These are phyloP conservation scores for Schizonepeta tenuifolia DNA, from an alignment of 257 asterid species.

Conservation along the genomic window DNA sequence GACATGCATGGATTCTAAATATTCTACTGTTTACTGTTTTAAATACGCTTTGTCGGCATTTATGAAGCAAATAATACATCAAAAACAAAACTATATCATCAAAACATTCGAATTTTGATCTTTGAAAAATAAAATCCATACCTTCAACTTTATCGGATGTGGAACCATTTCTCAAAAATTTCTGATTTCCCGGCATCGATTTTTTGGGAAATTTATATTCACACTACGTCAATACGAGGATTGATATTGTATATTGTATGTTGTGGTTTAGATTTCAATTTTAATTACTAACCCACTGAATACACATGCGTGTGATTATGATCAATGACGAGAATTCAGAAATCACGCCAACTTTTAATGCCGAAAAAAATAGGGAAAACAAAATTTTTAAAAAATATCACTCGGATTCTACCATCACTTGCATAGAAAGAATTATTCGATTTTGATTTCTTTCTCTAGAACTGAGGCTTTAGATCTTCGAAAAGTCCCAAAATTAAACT, in stretches of 20 bases:
- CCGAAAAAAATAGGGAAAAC: background rate
- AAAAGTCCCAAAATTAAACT: slow-evolving; percentile 37
- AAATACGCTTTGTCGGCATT: slow-evolving; percentile 11
- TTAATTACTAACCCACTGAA: slow-evolving; percentile 31
- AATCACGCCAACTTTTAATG: slow-evolving; percentile 47
- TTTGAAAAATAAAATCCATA: slow-evolving; percentile 4
- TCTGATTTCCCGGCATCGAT: slow-evolving; percentile 61
- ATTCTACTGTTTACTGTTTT: too few species aligned
- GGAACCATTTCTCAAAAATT: slow-evolving; percentile 47
- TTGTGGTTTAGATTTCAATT: slow-evolving; percentile 35
- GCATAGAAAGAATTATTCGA: slow-evolving; percentile 18
- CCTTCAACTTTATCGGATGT: slow-evolving; percentile 48
- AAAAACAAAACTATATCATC: slow-evolving; percentile 15
- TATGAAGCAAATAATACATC: slow-evolving; percentile 5
- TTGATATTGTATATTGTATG: slow-evolving; percentile 7
- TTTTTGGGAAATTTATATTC: slow-evolving; percentile 19
- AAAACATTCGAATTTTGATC: slow-evolving; percentile 6
- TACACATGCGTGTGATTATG: slow-evolving; percentile 45
- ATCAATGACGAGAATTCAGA: slow-evolving; percentile 40
- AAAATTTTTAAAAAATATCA: slow-evolving; percentile 18
- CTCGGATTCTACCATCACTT: slow-evolving; percentile 38
- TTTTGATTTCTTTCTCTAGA: slow-evolving; percentile 34
- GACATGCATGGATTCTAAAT: too few species aligned
- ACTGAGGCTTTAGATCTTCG: slow-evolving; percentile 43
- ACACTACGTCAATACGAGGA: slow-evolving; percentile 29